These are phyloP conservation scores for Suhomyces panamericanus DNA, from an alignment of 1,139 yeast species.

Conservation along the genomic window DNA sequence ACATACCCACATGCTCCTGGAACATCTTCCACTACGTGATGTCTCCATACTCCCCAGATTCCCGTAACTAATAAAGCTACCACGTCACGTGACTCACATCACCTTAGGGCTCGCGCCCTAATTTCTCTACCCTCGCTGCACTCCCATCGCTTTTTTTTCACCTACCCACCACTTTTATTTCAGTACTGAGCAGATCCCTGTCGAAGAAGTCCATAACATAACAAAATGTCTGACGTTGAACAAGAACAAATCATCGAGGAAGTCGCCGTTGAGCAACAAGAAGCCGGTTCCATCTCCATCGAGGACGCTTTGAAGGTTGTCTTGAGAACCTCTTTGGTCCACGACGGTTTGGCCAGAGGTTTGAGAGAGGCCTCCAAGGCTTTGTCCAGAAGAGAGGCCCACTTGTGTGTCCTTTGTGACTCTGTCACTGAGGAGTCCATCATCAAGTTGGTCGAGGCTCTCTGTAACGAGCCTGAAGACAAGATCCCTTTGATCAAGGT, in stretches of 20 bases:
- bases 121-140: neutral
- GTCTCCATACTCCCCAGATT: too few species aligned
- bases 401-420: conserved; percentile 96
- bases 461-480: conserved; percentile 96
- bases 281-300: conserved; percentile 85
- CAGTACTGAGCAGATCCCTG: conserved; percentile 82
- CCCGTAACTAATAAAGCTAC: too few species aligned
- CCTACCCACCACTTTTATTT: conserved; percentile 17
- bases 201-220: conserved; percentile 78
- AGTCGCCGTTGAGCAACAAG: conserved; percentile 82
- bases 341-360: conserved; percentile 99
- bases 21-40: too few species aligned
- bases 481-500: conserved; percentile 98
- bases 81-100: conserved; percentile 1
- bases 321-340: conserved; percentile 95
- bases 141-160: conserved; percentile 6
- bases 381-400: conserved; percentile 95
- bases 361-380: conserved; percentile 99
- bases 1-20: too few species aligned
- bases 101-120: conserved; percentile 10
- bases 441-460: conserved; percentile 97
- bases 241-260: conserved; percentile 83
- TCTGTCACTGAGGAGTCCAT: conserved; percentile 98
- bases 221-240: conserved; percentile 80
- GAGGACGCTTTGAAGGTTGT: conserved; percentile 99